A percentile compares a stretch with the other conserved stretches of the same genome.
Conservation (phyloP, 805 yeast species). For the Clavispora santaluciae region DNA sequence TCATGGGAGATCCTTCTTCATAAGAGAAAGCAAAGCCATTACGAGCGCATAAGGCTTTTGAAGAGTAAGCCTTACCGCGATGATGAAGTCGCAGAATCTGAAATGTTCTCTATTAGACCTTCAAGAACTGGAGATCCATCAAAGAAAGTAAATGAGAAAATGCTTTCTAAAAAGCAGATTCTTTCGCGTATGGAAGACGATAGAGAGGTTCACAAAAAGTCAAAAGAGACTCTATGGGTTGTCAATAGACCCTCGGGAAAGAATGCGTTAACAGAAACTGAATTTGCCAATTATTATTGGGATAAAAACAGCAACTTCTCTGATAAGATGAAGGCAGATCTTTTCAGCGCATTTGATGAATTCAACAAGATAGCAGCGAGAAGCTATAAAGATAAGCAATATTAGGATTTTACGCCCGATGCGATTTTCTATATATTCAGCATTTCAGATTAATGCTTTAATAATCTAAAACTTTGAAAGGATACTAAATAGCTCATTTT, state of each 20-base stretch:
- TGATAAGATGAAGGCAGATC: slow-evolving; percentile 33
- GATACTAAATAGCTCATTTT: slow-evolving; percentile 60
- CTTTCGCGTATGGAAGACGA: slow-evolving; percentile 85
- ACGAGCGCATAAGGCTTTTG: slow-evolving; percentile 42
- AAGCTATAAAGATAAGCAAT: slow-evolving; percentile 47
- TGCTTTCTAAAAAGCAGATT: slow-evolving; percentile 47
- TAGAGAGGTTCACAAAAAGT: slow-evolving; percentile 81
- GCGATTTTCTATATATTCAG: not conserved
- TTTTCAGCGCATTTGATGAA: slow-evolving; percentile 45
- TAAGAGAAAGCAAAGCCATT: slow-evolving; percentile 48
- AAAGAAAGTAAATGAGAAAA: slow-evolving; percentile 17
- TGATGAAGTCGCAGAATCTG: slow-evolving; percentile 17
- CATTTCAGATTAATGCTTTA: not conserved
- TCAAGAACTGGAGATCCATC: slow-evolving; percentile 20
- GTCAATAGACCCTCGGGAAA: slow-evolving; percentile 44
- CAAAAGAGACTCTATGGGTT: slow-evolving; percentile 78
- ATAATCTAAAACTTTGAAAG: slow-evolving; percentile 22
- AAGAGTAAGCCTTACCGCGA: slow-evolving; percentile 21
- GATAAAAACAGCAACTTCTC: slow-evolving; percentile 40
- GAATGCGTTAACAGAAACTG: slow-evolving; percentile 33
- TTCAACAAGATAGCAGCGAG: slow-evolving; percentile 49
- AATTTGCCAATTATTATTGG: slow-evolving; percentile 44
- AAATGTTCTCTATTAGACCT: slow-evolving; percentile 19
- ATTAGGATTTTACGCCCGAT: slow-evolving; percentile 10
- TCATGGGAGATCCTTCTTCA: slow-evolving; percentile 46